Evolutionary conservation across 2,329 filamentous ascomycete species (phyloP), one percentile per base, ranked within the genome.

Genomic region (Remersonia thermophila): DNA sequence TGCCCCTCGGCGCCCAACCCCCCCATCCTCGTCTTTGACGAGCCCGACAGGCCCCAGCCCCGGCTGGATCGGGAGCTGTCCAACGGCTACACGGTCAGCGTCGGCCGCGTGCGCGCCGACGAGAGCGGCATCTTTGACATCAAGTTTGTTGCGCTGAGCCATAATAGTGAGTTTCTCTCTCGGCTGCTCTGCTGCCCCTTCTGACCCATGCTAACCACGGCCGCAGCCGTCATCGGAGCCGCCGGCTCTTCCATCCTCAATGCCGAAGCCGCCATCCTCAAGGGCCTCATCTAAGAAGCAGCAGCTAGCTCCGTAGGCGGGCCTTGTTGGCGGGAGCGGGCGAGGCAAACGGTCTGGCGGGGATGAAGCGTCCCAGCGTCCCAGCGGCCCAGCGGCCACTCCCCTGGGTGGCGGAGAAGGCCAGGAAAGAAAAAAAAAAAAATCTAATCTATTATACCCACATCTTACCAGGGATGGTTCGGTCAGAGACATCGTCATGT

Each of bases 211-310:
- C 9, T 34, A 47, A 30, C 42, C 28, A 25, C n/a, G 28, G n/a
- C 30, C 18, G 11, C 40, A 76, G 78, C 89, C 43, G 82, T 98
- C 38, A 89, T 98, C 56, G 89, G 89, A 47, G 91, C 91, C 23
- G 87, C 89, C n/a, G 91, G 91, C 9, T 93, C 85, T 2, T 93
- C 84, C 23, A 94, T 96, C 60, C 61, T 96, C 50, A 96, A 96
- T 53, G 86, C 87, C 18, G 89, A 95, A 59, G 85, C 86, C 18
- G 85, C 86, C 16, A 78, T 94, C 9, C 72, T 95, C 47, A 93
- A 93, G 66, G 89, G 87, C 4, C 84, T 80, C 53, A 69, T 87
- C 45, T 86, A 67, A 58, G 27, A n/a, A n/a, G n/a, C n/a, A n/a
- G n/a, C n/a, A 13, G n/a, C n/a, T n/a, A n/a, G n/a, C n/a, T n/a